These are phyloP conservation scores for Populus deltoides DNA, from an alignment of 345 rosid genomes.

Conservation along the genomic window DNA sequence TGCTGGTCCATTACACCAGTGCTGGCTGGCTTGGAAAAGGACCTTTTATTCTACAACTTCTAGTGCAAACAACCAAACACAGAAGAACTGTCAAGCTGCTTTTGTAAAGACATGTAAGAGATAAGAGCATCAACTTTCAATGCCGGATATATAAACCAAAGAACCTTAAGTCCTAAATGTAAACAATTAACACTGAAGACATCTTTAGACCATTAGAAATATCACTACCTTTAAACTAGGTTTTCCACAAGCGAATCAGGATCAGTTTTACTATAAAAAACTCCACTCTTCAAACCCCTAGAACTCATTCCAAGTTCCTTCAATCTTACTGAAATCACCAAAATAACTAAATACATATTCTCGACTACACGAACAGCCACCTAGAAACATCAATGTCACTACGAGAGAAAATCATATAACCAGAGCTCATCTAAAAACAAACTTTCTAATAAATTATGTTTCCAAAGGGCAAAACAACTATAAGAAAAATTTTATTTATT, in stretches of 20 bases:
- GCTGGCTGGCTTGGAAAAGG: neutral
- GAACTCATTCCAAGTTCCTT: neutral
- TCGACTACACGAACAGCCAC: neutral
- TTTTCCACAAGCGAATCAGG: neutral
- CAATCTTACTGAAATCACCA: neutral
- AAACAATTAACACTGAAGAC: no score
- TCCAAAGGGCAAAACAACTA: no score
- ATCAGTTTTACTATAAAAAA: neutral
- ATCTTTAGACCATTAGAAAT: neutral
- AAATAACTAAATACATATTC: neutral
- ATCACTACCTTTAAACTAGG: neutral
- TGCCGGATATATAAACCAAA: no score
- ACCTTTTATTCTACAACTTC: neutral
- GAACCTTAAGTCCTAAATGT: no score
- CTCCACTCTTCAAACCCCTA: neutral
- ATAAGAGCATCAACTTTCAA: neutral
- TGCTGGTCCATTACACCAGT: constrained; percentile 31
- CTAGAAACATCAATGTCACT: neutral
- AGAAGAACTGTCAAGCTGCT: neutral
- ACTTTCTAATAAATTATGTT: neutral
- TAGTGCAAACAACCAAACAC: neutral
- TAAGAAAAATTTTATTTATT: no score
- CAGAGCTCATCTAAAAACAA: neutral
- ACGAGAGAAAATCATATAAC: neutral
- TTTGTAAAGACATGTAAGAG: neutral